A percentile compares a stretch with the other conserved stretches of the same genome.
phyloP scores from a whole-genome alignment of 306 rosid species.

The Medicago arabica region DNA sequence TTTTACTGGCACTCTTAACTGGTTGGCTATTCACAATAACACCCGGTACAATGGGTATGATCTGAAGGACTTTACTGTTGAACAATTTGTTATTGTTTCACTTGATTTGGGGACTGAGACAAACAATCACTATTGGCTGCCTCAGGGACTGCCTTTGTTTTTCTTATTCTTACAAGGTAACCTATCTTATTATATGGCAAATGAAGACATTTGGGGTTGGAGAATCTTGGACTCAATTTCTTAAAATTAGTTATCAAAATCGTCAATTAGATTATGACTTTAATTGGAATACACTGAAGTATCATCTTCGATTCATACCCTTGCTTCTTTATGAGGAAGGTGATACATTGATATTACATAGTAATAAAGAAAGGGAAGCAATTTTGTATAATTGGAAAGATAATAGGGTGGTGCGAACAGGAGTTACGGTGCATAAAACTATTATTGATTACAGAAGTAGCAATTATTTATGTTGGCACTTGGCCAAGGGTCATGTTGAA shows the following conservation, averaged over 20 bases:
- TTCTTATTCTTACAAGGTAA: background rate
- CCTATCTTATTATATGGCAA: background rate
- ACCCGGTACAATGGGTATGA: too few relatives aligned
- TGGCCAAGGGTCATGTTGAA: background rate
- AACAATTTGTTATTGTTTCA: background rate
- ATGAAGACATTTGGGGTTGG: background rate
- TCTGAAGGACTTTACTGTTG: background rate
- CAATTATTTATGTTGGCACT: background rate
- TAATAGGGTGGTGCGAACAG: background rate
- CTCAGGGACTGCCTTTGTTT: background rate
- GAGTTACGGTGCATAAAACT: background rate
- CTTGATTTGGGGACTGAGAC: background rate
- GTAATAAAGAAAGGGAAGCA: background rate
- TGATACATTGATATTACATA: background rate
- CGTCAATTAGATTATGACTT: background rate
- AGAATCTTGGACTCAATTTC: slow-evolving; percentile 1
- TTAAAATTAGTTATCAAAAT: background rate
- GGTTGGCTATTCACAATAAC: background rate
- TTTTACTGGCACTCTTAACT: background rate
- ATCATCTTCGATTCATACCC: background rate
- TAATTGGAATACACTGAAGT: background rate
- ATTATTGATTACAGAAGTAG: background rate
- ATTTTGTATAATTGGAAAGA: background rate
- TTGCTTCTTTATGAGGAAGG: background rate
- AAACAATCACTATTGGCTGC: background rate